Base-by-base conservation (phyloP, 768 basidiomycete genomes). In the Myochromella boudieri region DNA sequence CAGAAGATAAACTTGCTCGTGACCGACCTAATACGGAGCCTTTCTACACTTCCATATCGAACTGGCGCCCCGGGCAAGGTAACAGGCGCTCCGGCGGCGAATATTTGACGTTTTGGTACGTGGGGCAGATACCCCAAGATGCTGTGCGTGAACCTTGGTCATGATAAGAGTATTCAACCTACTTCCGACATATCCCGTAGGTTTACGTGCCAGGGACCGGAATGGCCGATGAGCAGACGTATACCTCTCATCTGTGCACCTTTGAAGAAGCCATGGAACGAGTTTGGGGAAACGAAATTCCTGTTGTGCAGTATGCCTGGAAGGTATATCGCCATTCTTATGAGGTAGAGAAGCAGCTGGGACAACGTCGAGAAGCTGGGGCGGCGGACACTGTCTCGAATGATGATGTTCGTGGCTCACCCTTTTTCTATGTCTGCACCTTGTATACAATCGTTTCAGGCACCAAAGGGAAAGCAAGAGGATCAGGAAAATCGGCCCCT, bases 141-240 rank as follows among this genome's bases (percentile, higher is more conserved):
- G 80, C 80, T 29, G 80, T 84, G 53, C 21, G 77, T 68, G n/a
- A 14, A 4, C 10, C n/a, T 31, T 27, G 12, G 10, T 17, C 7
- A 17, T 7, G 21, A 22, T 22, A 25, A 32, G 26, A 29, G 21
- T 44, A 17, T 1, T 25, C 20, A 22, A 11, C 27, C 21, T 36
- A 12, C 15, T 25, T 21, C 14, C 4, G 6, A 28, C 3, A 41
- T 24, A 9, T 29, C 9, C 2, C 10, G 21, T 29, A 83, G 80
- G 68, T 73, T 4, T 68, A 64, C 11, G 69, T 80, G 18, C 53
- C 60, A 25, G 70, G 72, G 12, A 84, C 82, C 10, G 76, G 77
- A 6, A 84, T 82, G 81, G 61, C 74, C 0, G 70, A 84, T 55
- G 84, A 85, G 56, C 60, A 71, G 50, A 57, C 68, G 38, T 85